These are phyloP conservation scores for Chlorella variabilis DNA, from an alignment of 163 green algal species.

Conservation along the genomic window DNA sequence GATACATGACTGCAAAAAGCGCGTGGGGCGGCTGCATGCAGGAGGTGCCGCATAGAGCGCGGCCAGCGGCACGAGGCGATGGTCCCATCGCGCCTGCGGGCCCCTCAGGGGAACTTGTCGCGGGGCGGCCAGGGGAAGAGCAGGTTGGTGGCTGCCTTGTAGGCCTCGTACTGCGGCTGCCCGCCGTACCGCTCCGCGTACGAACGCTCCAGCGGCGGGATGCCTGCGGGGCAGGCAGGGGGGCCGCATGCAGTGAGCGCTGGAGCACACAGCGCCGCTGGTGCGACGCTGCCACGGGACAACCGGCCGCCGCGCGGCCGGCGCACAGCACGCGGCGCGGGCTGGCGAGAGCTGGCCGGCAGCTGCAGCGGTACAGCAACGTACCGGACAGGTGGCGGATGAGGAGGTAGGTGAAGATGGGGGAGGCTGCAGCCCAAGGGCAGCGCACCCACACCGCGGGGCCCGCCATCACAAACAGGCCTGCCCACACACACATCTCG, in stretches of 20 bases:
- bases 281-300: too few relatives aligned
- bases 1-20: too few relatives aligned
- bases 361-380: not conserved
- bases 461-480: conserved; percentile 40
- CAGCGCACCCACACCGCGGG: conserved; percentile 30
- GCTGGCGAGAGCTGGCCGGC: too few relatives aligned
- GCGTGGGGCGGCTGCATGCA: too few relatives aligned
- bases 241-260: not conserved
- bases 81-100: too few relatives aligned
- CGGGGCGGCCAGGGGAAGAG: conserved; percentile 26
- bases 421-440: conserved; percentile 46
- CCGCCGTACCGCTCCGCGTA: conserved; percentile 33
- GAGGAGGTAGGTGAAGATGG: conserved; percentile 48
- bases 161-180: conserved; percentile 29
- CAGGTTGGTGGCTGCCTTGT: conserved; percentile 30
- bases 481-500: conserved; percentile 60
- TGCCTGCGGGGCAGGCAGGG: conserved; percentile 1
- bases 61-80: too few relatives aligned
- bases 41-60: too few relatives aligned
- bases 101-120: conserved; percentile 33
- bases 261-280: too few relatives aligned
- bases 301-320: too few relatives aligned
- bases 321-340: too few relatives aligned
- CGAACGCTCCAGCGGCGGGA: conserved; percentile 25
- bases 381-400: conserved; percentile 46